Base-by-base conservation (phyloP, 371 early-diverging fungal species). In the Mortierella polycephala region DNA sequence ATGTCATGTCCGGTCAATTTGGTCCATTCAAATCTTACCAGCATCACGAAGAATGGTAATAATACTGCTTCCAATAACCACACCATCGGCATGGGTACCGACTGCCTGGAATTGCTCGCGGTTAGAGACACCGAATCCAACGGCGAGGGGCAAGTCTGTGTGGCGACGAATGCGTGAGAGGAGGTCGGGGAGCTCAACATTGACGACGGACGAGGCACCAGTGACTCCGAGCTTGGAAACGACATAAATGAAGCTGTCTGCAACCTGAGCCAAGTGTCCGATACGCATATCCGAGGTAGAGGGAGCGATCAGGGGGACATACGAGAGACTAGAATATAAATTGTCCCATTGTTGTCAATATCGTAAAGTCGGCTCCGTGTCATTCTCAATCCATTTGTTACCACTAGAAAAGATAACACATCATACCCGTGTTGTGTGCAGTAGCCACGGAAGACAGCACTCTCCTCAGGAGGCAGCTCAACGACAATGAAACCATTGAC, bases 381-480 rank as follows among this genome's bases (percentile, higher is more conserved):
- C n/a, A 57, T 20, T 52, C 30, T 0, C n/a, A 23, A 14, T 16
- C 18, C 10, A 18, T 62, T 50, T 54, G 10, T 40, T 40, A 49
- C 49, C 21, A 58, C 41, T 23, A 7, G 18, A 20, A 42, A 21
- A 30, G 39, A 57, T 45, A 14, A 20, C 23, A 13, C 30, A 2
- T 13, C 65, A 55, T 79, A 81, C 85, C 95, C 95, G 63, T 92
- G 72, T 64, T 88, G 87, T 47, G 68, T 80, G 83, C 95, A 94
- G 57, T 88, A 75, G 55, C 82, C 84, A 59, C 97, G 89, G 91
- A 98, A 98, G 49, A 83, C 76, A 54, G 87, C 87, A 20, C 96
- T 93, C 84, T 98, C 99, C 83, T 98, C 98, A 18, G 98, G 98
- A 21, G 99, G 99, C 59, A 98, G 84, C 82, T 99, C 99, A 12